Percentiles rank a stretch among this genome's conserved stretches.
Evolutionary conservation across 805 yeast species (phyloP).

Genomic region (Schizosaccharomyces japonicus): DNA sequence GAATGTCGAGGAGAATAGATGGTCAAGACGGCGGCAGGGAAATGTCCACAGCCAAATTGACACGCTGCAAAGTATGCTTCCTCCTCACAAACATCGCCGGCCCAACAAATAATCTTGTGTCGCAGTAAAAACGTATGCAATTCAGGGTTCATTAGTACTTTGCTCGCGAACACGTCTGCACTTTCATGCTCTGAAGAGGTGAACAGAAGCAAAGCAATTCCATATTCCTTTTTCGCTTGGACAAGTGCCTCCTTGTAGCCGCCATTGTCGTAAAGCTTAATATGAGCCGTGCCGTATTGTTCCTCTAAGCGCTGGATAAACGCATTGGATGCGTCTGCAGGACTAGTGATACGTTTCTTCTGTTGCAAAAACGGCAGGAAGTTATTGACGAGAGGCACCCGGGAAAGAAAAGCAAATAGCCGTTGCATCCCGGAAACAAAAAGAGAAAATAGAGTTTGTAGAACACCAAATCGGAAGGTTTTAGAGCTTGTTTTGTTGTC

Average conservation of each 20-base stretch:
- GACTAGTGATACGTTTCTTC: conserved; percentile 16
- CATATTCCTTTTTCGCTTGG: conserved; percentile 41
- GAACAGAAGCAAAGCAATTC: conserved; percentile 49
- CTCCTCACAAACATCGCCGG: conserved; percentile 56
- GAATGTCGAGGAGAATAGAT: conserved; percentile 1
- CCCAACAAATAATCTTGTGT: conserved; percentile 51
- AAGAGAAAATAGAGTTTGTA: neutral
- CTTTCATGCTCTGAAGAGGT: conserved; percentile 53
- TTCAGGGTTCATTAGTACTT: conserved; percentile 28
- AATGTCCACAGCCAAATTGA: neutral
- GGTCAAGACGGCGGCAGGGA: neutral
- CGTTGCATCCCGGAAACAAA: conserved; percentile 1
- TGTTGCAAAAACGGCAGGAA: conserved; percentile 18
- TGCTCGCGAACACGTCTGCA: conserved; percentile 27
- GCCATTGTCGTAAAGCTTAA: conserved; percentile 30
- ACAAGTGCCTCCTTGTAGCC: conserved; percentile 63
- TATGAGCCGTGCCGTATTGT: conserved; percentile 5
- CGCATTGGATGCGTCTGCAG: conserved; percentile 28
- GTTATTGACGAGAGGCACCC: conserved; percentile 14
- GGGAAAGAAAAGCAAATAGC: conserved; percentile 19
- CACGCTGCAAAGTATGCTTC: conserved; percentile 41
- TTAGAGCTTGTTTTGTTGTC: neutral
- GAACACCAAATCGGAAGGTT: neutral
- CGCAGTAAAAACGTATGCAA: conserved; percentile 27
- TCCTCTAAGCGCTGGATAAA: conserved; percentile 32